Percentiles rank a stretch among this genome's conserved stretches.
phyloP scores from a whole-genome alignment of 768 basidiomycete genomes.

The Kwoniella europaea region DNA sequence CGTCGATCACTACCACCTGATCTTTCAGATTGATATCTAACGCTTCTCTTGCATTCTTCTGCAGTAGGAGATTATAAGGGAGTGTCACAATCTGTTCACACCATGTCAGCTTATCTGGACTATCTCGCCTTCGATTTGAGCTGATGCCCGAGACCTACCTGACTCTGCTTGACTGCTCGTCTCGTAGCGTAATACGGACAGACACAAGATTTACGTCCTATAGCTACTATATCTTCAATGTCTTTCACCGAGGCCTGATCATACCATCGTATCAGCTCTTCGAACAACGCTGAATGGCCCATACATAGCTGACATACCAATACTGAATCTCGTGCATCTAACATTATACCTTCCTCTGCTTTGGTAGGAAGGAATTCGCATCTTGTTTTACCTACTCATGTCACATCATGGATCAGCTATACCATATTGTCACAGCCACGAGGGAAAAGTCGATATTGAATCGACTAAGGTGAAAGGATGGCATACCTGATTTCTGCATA shows the following conservation, averaged over 20 bases:
- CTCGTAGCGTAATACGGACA: conserved; percentile 96
- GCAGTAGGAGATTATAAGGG: conserved; percentile 89
- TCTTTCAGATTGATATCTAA: conserved; percentile 81
- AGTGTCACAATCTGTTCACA: conserved; percentile 75
- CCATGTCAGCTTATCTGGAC: neutral
- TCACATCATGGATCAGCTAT: neutral
- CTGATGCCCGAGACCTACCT: conserved; percentile 63
- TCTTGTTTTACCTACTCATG: conserved; percentile 61
- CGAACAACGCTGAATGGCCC: too few species aligned
- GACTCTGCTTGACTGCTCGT: conserved; percentile 83
- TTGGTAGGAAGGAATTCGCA: conserved; percentile 76
- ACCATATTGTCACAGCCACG: too few species aligned
- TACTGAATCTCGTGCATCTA: conserved; percentile 85
- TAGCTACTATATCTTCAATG: conserved; percentile 84
- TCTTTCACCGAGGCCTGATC: conserved; percentile 82
- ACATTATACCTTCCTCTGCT: conserved; percentile 72
- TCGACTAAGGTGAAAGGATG: too few species aligned
- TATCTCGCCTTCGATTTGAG: too few species aligned
- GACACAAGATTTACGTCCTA: conserved; percentile 70
- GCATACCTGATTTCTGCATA: conserved; percentile 67
- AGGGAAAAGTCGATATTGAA: too few species aligned
- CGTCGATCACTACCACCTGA: conserved; percentile 89
- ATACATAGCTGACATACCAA: conserved; percentile 66
- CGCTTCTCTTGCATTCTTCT: conserved; percentile 80
- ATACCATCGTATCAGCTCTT: too few species aligned